Percentiles rank a stretch among this genome's conserved stretches.
phyloP scores from a whole-genome alignment of 345 rosid genomes.

The Ceriops zippeliana region DNA sequence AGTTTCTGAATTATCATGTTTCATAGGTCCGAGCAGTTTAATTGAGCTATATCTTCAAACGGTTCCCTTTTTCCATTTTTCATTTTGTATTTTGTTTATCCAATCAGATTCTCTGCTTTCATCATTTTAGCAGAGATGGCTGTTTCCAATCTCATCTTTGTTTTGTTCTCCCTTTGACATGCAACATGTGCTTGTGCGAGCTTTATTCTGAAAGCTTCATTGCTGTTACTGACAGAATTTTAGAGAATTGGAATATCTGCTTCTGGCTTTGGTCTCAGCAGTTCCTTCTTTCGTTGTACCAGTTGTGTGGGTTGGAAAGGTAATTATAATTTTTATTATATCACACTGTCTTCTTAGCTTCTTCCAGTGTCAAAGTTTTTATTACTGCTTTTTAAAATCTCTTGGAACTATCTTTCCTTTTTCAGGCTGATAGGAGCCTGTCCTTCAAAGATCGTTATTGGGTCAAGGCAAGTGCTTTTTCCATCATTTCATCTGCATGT shows the following conservation, averaged over 20 bases:
- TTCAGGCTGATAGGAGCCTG: conserved; percentile 69
- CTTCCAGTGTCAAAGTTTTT: neutral
- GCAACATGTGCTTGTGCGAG: neutral
- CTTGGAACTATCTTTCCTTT: neutral
- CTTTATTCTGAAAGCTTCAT: neutral
- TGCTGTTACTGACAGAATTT: conserved; percentile 51
- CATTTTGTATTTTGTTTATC: too few species aligned
- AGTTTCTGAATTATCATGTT: too few species aligned
- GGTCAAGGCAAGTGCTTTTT: conserved; percentile 78
- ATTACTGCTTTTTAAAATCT: too few species aligned
- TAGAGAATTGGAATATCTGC: conserved; percentile 86
- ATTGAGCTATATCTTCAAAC: too few species aligned
- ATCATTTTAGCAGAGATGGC: too few species aligned
- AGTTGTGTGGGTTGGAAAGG: conserved; percentile 65
- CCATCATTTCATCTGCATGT: neutral
- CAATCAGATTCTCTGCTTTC: too few species aligned
- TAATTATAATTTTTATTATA: conserved; percentile 17
- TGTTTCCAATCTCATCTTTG: too few species aligned
- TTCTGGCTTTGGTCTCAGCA: conserved; percentile 71
- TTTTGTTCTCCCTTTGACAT: too few species aligned
- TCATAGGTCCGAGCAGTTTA: too few species aligned
- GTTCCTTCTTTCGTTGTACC: conserved; percentile 80
- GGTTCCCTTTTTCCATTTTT: too few species aligned
- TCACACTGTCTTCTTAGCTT: neutral
- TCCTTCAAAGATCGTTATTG: conserved; percentile 80